phyloP scores from a whole-genome alignment of 805 yeast species.

The Candida multigemmis region DNA sequence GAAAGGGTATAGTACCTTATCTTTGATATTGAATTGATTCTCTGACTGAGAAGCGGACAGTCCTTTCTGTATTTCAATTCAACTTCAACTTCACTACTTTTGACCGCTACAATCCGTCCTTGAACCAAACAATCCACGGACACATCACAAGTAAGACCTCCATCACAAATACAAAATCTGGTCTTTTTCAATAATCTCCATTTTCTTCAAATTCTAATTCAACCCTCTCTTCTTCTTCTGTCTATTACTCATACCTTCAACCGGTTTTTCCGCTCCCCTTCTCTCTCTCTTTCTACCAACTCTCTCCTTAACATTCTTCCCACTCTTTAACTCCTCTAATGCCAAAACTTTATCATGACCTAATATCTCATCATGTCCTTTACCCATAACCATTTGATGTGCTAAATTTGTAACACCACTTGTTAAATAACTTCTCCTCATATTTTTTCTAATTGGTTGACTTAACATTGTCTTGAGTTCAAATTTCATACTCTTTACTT shows the following conservation, averaged over 20 bases:
- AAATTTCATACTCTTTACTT: slow-evolving; percentile 35
- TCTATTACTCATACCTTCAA: neutral
- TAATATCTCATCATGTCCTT: slow-evolving; percentile 56
- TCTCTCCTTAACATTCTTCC: slow-evolving; percentile 7
- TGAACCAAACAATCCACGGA: too few relatives aligned
- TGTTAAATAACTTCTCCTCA: slow-evolving; percentile 66
- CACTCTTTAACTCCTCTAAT: slow-evolving; percentile 41
- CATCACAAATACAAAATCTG: too few relatives aligned
- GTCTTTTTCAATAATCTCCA: too few relatives aligned
- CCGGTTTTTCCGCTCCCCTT: slow-evolving; percentile 1
- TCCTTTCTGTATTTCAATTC: too few relatives aligned
- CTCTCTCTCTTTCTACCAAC: slow-evolving; percentile 2
- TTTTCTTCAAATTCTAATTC: slow-evolving; percentile 3
- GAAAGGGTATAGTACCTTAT: too few relatives aligned
- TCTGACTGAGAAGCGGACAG: too few relatives aligned
- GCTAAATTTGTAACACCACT: slow-evolving; percentile 76
- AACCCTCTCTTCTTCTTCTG: slow-evolving; percentile 4
- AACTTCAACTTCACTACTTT: too few relatives aligned
- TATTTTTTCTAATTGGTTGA: slow-evolving; percentile 50
- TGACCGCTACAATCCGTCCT: too few relatives aligned
- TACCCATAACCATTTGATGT: slow-evolving; percentile 60
- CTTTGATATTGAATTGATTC: too few relatives aligned
- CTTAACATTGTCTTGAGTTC: slow-evolving; percentile 46
- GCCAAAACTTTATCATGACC: slow-evolving; percentile 69
- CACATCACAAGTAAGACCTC: too few relatives aligned